Percentiles rank a stretch among this genome's conserved stretches.
Evolutionary conservation across 306 rosid genomes (phyloP).

Genomic region (Lagenaria siceraria): DNA sequence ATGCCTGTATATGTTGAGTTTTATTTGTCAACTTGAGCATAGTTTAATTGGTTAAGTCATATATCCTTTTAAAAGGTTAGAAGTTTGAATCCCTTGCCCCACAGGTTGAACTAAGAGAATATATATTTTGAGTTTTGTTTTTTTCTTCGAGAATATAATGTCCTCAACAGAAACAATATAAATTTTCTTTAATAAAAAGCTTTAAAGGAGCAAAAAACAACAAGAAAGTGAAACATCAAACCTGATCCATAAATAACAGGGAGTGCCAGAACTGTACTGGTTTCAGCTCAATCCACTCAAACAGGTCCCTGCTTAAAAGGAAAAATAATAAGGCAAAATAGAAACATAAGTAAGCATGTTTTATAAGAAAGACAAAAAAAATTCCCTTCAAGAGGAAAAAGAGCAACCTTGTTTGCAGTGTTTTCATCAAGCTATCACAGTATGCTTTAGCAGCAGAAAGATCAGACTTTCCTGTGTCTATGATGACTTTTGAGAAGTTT

Average conservation of each 20-base stretch:
- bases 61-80: too few species aligned
- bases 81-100: too few species aligned
- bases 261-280: conserved; percentile 78
- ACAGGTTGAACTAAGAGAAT: too few species aligned
- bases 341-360: conserved; percentile 1
- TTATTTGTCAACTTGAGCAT: neutral
- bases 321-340: conserved; percentile 14
- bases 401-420: conserved; percentile 69
- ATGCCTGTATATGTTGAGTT: neutral
- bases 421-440: conserved; percentile 73
- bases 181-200: neutral
- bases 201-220: neutral
- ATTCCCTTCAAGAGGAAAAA: neutral
- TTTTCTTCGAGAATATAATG: neutral
- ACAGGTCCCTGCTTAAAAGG: conserved; percentile 54
- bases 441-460: conserved; percentile 78
- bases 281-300: conserved; percentile 96
- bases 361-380: neutral
- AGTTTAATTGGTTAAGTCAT: too few species aligned
- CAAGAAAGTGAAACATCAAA: conserved; percentile 11
- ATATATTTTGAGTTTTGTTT: too few species aligned
- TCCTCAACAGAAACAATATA: neutral
- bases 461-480: conserved; percentile 88
- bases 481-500: conserved; percentile 74
- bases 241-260: conserved; percentile 92